These are phyloP conservation scores for Neurospora sp. DNA, from an alignment of 495 filamentous ascomycete species.

Conservation along the genomic window DNA sequence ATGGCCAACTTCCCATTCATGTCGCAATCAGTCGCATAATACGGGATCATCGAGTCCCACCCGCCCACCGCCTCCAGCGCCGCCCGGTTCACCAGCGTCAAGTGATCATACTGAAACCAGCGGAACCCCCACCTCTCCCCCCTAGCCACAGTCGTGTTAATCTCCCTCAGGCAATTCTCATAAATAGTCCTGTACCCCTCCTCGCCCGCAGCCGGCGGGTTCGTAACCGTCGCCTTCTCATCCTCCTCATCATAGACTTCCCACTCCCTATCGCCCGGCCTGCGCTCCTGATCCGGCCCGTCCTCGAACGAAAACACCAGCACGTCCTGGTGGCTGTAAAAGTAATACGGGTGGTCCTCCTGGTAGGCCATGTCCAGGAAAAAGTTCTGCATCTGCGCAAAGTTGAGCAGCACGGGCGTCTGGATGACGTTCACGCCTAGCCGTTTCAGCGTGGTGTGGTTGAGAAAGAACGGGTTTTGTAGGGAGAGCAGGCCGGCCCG, in stretches of 20 bases:
- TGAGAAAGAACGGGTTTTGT: constrained; percentile 51
- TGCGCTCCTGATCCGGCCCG: constrained; percentile 18
- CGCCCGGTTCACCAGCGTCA: constrained; percentile 45
- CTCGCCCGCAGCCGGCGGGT: constrained; percentile 19
- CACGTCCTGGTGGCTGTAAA: constrained; percentile 50
- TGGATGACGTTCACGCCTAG: constrained; percentile 46
- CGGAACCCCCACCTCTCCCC: constrained; percentile 38
- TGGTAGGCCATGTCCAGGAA: constrained; percentile 44
- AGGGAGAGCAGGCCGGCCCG: constrained; percentile 36
- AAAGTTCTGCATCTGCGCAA: constrained; percentile 55
- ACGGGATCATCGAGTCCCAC: constrained; percentile 53
- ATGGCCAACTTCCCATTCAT: constrained; percentile 45
- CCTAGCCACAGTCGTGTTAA: constrained; percentile 20
- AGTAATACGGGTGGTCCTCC: constrained; percentile 46
- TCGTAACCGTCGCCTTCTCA: constrained; percentile 24
- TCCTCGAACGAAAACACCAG: constrained; percentile 44
- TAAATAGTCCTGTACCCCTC: constrained; percentile 43
- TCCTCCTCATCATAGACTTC: constrained; percentile 24
- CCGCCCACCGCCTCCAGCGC: constrained; percentile 45
- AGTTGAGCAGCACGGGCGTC: constrained; percentile 47
- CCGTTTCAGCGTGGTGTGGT: constrained; percentile 38
- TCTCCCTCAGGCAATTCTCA: constrained; percentile 33
- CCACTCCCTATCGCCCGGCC: constrained; percentile 22
- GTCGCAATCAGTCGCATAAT: constrained; percentile 52
- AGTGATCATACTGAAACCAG: constrained; percentile 48